A percentile compares a stretch with the other conserved stretches of the same genome.
These are phyloP conservation scores for Globisporangium nagaii DNA, from an alignment of 352 stramenopile species.

Conservation along the genomic window DNA sequence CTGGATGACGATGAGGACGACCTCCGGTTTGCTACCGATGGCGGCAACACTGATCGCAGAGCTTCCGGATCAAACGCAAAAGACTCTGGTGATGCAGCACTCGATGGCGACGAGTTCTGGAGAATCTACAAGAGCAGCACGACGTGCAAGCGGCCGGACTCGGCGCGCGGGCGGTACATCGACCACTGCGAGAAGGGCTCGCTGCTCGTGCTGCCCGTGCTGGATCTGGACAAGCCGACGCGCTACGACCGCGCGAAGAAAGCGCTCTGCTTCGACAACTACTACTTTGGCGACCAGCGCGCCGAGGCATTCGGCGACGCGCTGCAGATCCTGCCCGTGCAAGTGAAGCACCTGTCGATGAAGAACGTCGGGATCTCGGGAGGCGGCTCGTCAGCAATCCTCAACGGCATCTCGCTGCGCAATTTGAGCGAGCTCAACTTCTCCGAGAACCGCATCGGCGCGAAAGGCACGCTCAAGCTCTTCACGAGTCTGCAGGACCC, in stretches of 20 bases:
- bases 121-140: slow-evolving; percentile 42
- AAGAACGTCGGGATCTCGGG: slow-evolving; percentile 66
- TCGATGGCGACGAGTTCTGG: slow-evolving; percentile 42
- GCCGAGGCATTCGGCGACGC: slow-evolving; percentile 56
- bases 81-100: background rate
- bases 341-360: slow-evolving; percentile 60
- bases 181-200: slow-evolving; percentile 44
- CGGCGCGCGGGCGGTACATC: slow-evolving; percentile 58
- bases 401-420: slow-evolving; percentile 41
- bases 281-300: slow-evolving; percentile 67
- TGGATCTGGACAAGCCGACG: slow-evolving; percentile 43
- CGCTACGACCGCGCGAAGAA: slow-evolving; percentile 39
- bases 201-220: slow-evolving; percentile 56
- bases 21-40: background rate
- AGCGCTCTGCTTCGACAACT: slow-evolving; percentile 59
- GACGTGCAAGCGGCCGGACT: slow-evolving; percentile 36
- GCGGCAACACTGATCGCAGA: background rate
- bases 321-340: slow-evolving; percentile 46
- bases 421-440: slow-evolving; percentile 64
- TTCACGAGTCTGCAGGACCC: slow-evolving; percentile 49
- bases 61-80: background rate
- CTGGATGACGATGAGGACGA: slow-evolving; percentile 25
- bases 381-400: slow-evolving; percentile 44
- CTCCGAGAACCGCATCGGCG: slow-evolving; percentile 54
- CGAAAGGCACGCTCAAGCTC: slow-evolving; percentile 48